These are phyloP conservation scores for Fusarium luffae DNA, from an alignment of 2,329 filamentous ascomycete genomes.

Conservation along the genomic window DNA sequence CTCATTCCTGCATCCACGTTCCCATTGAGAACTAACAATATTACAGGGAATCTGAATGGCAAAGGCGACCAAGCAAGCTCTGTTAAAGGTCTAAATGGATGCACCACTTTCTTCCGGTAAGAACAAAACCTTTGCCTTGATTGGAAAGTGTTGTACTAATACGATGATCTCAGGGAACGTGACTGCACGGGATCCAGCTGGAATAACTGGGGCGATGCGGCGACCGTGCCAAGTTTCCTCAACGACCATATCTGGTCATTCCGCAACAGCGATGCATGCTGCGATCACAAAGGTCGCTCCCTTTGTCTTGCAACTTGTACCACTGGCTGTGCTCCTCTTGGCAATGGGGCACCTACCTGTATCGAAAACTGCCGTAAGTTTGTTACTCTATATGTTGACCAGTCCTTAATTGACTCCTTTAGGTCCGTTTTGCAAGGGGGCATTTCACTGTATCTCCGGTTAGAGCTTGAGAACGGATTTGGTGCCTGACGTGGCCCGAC, in stretches of 20 bases:
- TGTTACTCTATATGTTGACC: accelerated
- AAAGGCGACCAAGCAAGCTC: slow-evolving; percentile 33
- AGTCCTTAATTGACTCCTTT: accelerated
- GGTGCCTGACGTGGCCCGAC: not conserved
- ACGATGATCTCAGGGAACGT: not conserved
- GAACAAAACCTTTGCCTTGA: not conserved
- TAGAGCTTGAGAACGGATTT: not conserved
- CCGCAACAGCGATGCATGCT: not conserved
- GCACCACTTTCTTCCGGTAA: slow-evolving; percentile 1
- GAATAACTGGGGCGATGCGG: not conserved
- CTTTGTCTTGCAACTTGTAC: not conserved
- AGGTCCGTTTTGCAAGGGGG: not conserved
- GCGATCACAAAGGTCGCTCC: not conserved
- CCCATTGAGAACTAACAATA: not conserved
- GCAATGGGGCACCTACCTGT: not conserved
- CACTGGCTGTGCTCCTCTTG: not conserved
- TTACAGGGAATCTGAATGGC: not conserved
- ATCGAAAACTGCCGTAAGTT: not conserved
- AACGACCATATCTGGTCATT: slow-evolving; percentile 1
- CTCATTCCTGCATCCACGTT: accelerated
- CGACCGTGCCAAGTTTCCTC: not conserved
- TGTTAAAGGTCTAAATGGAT: not conserved
- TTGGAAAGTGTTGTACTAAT: not conserved
- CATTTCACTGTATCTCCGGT: not conserved
- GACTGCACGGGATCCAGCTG: not conserved